A percentile compares a stretch with the other conserved stretches of the same genome.
Evolutionary conservation across 306 rosid species (phyloP).

Genomic region (Glycine tomentella): DNA sequence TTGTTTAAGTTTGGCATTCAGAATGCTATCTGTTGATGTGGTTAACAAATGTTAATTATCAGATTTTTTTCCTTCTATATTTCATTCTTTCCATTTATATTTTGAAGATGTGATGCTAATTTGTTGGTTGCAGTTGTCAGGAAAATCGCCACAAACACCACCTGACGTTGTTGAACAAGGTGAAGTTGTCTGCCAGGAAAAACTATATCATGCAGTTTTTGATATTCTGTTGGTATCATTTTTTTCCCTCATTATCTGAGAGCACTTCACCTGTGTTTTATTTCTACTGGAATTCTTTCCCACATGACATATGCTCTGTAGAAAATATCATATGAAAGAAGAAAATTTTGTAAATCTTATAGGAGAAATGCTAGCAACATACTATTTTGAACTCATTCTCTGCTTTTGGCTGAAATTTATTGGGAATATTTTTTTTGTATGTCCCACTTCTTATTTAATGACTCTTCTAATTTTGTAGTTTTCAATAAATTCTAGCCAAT

Average conservation of each 20-base stretch:
- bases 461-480: neutral
- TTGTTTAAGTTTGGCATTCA: constrained; percentile 22
- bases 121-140: constrained; percentile 76
- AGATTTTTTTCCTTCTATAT: constrained; percentile 22
- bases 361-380: neutral
- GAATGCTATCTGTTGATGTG: constrained; percentile 16
- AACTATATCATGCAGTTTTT: constrained; percentile 60
- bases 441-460: neutral
- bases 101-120: constrained; percentile 40
- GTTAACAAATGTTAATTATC: constrained; percentile 27
- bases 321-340: constrained; percentile 36
- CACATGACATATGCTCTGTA: constrained; percentile 38
- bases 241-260: constrained; percentile 46
- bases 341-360: neutral
- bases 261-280: constrained; percentile 40
- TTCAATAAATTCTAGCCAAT: neutral
- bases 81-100: constrained; percentile 35
- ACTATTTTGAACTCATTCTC: too few relatives aligned
- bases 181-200: constrained; percentile 67
- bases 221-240: constrained; percentile 56
- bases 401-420: neutral
- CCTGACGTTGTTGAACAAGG: constrained; percentile 84
- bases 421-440: neutral
- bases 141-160: constrained; percentile 66
- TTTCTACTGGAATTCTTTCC: constrained; percentile 47